phyloP scores from a whole-genome alignment of 139 green algal genomes.

The Chlamydomonas schloesseri region DNA sequence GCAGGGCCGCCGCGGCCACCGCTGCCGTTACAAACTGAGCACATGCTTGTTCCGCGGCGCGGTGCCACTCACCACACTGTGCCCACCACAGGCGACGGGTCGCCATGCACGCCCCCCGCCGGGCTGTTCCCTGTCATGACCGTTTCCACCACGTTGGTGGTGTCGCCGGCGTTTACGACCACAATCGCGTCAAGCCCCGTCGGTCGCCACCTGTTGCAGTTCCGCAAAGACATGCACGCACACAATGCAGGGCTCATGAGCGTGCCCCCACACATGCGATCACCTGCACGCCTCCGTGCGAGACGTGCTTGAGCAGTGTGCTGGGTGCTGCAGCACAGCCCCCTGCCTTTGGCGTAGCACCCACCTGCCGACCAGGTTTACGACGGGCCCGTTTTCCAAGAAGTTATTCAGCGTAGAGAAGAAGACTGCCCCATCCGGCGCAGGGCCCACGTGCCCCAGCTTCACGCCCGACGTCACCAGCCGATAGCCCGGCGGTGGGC shows the following conservation, averaged over 20 bases:
- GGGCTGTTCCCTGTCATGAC: background rate
- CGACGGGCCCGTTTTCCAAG: background rate
- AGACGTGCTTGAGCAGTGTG: too few species aligned
- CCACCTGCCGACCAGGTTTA: slow-evolving; percentile 34
- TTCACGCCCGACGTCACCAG: slow-evolving; percentile 7
- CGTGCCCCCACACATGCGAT: background rate
- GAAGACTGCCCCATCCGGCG: background rate
- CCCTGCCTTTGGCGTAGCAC: background rate
- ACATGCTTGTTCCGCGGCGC: too few species aligned
- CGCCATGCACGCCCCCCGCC: too few species aligned
- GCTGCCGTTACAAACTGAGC: too few species aligned
- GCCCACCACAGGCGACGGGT: too few species aligned
- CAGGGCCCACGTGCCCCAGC: background rate
- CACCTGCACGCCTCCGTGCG: too few species aligned
- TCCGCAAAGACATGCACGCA: background rate
- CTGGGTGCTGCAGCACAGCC: too few species aligned
- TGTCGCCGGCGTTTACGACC: background rate
- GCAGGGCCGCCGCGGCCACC: too few species aligned
- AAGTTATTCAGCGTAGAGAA: background rate
- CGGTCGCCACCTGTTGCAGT: background rate
- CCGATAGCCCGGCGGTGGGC: background rate
- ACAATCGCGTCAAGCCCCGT: slow-evolving; percentile 12
- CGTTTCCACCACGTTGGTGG: background rate
- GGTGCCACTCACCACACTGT: too few species aligned
- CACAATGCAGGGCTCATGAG: too few species aligned